Evolutionary conservation across 306 rosid species (phyloP).

Genomic region (Prunus davidiana): DNA sequence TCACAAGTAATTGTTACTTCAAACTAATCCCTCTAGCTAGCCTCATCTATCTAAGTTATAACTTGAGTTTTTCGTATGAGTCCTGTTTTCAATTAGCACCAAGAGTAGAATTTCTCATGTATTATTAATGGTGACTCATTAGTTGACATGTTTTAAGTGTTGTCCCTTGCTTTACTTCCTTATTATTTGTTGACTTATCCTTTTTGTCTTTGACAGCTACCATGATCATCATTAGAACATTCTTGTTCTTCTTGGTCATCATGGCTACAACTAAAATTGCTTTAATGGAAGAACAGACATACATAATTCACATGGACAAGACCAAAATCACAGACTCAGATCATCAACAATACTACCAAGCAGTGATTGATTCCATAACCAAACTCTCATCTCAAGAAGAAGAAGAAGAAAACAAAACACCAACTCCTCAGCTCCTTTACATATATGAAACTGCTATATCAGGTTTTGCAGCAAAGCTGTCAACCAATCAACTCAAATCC

Average conservation of each 20-base stretch:
- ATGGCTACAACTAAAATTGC: slow-evolving; percentile 42
- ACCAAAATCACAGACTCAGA: slow-evolving; percentile 32
- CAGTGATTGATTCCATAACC: slow-evolving; percentile 43
- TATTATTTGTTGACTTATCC: background rate
- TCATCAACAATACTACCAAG: slow-evolving; percentile 42
- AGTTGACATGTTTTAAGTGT: background rate
- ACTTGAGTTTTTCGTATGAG: background rate
- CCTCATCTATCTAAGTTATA: too few relatives aligned
- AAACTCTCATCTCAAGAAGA: slow-evolving; percentile 29
- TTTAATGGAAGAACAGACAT: slow-evolving; percentile 38
- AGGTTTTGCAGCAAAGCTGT: slow-evolving; percentile 61
- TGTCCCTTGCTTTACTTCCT: background rate
- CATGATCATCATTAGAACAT: slow-evolving; percentile 33
- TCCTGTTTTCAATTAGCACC: background rate
- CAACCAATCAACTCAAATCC: slow-evolving; percentile 40
- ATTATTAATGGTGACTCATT: too few relatives aligned
- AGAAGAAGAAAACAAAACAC: slow-evolving; percentile 17
- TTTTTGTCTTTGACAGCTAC: slow-evolving; percentile 22
- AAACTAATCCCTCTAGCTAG: too few relatives aligned
- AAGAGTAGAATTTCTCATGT: background rate
- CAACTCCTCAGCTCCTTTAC: slow-evolving; percentile 46
- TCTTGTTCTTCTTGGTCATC: slow-evolving; percentile 34
- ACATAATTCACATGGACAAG: slow-evolving; percentile 68
- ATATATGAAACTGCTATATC: slow-evolving; percentile 50
- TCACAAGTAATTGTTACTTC: too few relatives aligned